Percentiles rank a stretch among this genome's conserved stretches.
These are phyloP conservation scores for Blastobotrys indianensis DNA, from an alignment of 1,139 yeast genomes.

Conservation along the genomic window DNA sequence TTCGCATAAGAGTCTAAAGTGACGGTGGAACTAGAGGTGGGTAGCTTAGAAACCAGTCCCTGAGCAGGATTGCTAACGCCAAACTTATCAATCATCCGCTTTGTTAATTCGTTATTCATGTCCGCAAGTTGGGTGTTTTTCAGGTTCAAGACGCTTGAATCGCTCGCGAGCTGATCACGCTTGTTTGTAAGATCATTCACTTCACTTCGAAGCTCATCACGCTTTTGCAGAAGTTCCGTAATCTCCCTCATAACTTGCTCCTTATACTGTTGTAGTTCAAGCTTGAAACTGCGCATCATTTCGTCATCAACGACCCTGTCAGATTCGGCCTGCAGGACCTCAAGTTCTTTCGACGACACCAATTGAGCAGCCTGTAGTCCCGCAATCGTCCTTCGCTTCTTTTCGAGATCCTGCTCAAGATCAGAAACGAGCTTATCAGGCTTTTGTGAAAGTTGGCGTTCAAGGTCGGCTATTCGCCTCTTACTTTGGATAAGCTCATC, in stretches of 20 bases:
- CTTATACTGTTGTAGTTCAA: slow-evolving; percentile 27
- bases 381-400: slow-evolving; percentile 34
- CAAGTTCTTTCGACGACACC: slow-evolving; percentile 30
- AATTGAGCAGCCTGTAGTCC: slow-evolving; percentile 32
- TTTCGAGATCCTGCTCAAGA: slow-evolving; percentile 27
- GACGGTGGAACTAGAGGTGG: slow-evolving; percentile 8
- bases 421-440: slow-evolving; percentile 16
- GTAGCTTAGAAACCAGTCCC: slow-evolving; percentile 1
- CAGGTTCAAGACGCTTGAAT: slow-evolving; percentile 30
- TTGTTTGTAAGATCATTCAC: slow-evolving; percentile 25
- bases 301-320: slow-evolving; percentile 19
- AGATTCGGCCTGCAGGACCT: slow-evolving; percentile 24
- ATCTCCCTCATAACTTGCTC: slow-evolving; percentile 31
- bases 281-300: slow-evolving; percentile 26
- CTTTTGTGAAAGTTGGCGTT: slow-evolving; percentile 22
- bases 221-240: slow-evolving; percentile 28
- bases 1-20: slow-evolving; percentile 5
- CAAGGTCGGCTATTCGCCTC: slow-evolving; percentile 32
- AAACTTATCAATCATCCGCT: slow-evolving; percentile 34
- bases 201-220: slow-evolving; percentile 32
- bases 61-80: slow-evolving; percentile 16
- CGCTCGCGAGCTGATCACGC: slow-evolving; percentile 31
- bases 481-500: slow-evolving; percentile 29
- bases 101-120: slow-evolving; percentile 35
- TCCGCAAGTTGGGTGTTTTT: slow-evolving; percentile 35